Base-by-base conservation (phyloP, 768 basidiomycete genomes). In the Roridomyces roridus region DNA sequence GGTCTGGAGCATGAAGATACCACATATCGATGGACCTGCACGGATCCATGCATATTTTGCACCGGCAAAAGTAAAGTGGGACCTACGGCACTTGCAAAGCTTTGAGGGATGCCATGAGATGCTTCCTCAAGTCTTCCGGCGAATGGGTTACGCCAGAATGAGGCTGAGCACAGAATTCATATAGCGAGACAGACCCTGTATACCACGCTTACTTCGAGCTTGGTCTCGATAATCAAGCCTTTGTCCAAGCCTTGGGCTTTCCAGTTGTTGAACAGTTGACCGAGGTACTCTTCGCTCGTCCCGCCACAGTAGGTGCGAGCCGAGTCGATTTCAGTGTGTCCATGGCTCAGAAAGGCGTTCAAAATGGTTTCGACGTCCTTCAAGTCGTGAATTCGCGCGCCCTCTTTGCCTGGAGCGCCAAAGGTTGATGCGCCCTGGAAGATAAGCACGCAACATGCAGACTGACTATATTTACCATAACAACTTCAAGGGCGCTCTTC, bases 1-100 rank as follows among this genome's bases (percentile, higher is more conserved):
- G 76, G 64, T 88, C 85, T 1, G 86, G 87, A 11, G 77, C 81
- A 55, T 88, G 86, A 25, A 88, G 71, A 58, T 87, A 87, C 69
- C 83, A 76, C 64, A 77, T 64, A 72, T 80, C 72, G 76, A 77
- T 46, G 67, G 79, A 68, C 67, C 81, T 73, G 79, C 60, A n/a
- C 71, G 74, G 25, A 62, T 52, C 10, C 15, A 34, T 29, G 74
- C n/a, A 28, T 14, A 48, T 9, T 44, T 25, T 21, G 5, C 10
- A 17, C 21, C n/a, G 14, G 14, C 10, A 17, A 8, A 37, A 24
- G 17, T n/a, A 44, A 60, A 26, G 72, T 59, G 73, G 10, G 11
- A 34, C 76, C 52, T 75, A 86, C 68, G 79, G 68, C 6, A 75
- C 72, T 29, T 77, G 73, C 17, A 87, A 71, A 11, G 68, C 69